Base-by-base conservation (phyloP, 768 basidiomycete genomes). In the Serendipita sp. region DNA sequence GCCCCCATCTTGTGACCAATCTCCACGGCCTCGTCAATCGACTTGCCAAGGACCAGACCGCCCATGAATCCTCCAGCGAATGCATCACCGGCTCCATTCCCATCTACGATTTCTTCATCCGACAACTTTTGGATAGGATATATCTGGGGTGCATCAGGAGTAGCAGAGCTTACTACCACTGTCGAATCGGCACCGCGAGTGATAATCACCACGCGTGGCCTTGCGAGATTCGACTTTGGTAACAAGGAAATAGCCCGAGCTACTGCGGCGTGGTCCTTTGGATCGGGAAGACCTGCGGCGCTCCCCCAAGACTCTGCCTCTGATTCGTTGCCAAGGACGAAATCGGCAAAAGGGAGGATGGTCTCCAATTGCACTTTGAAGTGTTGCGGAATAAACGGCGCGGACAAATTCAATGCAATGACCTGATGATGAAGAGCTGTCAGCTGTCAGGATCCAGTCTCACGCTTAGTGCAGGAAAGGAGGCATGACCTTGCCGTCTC, bases 51-150 rank as follows among this genome's bases (percentile, higher is more conserved):
- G 63, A 90, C 85, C 65, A 83, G 79, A 1, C 87, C 94, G 62
- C 91, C 96, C 63, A 97, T 75, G 81, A 98, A 94, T 45, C 90
- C 96, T 65, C 95, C 96, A 30, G 93, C 92, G 70, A 99, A 98
- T 47, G 91, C 92, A 73, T 99, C 38, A 48, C 96, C 96, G 24
- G 96, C 96, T 63, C 91, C 96, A 75, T 99, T 99, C 56, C 96
- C 98, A 74, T 99, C 96, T 65, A 96, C 86, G 69, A 96, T 93
- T 74, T 85, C 70, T 45, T 77, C 80, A 64, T 80, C 78, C 54
- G 71, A 69, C 66, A 95, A 76, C 45, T 79, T 76, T 63, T 76
- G 72, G 60, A 95, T 90, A 3, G 76, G 65, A 74, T 78, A 86
- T 15, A 77, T 70, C 67, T 84, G 83, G 44, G 81, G 78, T 58